These are phyloP conservation scores for Cardiospermum halicacabum DNA, from an alignment of 345 rosid species.

Conservation along the genomic window DNA sequence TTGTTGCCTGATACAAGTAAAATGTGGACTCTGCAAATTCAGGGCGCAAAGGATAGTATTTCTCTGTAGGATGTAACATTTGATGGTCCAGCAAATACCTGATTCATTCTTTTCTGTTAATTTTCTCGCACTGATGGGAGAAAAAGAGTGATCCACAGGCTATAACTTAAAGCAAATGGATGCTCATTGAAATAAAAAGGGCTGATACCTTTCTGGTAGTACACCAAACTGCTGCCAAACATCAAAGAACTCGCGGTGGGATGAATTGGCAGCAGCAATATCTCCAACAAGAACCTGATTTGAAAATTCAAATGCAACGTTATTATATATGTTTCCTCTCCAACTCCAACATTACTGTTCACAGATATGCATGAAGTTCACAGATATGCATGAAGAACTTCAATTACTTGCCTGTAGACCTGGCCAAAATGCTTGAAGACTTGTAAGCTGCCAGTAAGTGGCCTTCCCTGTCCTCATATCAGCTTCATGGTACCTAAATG, in stretches of 20 bases:
- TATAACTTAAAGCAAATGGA: neutral
- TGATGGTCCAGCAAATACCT: slow-evolving; percentile 90
- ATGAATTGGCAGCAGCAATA: slow-evolving; percentile 77
- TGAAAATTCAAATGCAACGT: slow-evolving; percentile 21
- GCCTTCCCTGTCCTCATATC: slow-evolving; percentile 96
- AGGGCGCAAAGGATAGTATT: slow-evolving; percentile 92
- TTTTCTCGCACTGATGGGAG: slow-evolving; percentile 11
- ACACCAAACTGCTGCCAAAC: slow-evolving; percentile 93
- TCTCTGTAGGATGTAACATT: slow-evolving; percentile 87
- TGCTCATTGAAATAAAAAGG: slow-evolving; percentile 1
- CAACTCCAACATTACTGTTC: neutral
- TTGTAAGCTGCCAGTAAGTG: slow-evolving; percentile 98
- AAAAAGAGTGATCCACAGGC: slow-evolving; percentile 8
- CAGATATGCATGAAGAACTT: slow-evolving; percentile 8
- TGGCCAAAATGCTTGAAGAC: slow-evolving; percentile 99
- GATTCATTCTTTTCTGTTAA: slow-evolving; percentile 14
- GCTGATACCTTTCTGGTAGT: slow-evolving; percentile 69
- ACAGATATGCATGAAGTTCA: neutral
- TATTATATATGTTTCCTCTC: slow-evolving; percentile 21
- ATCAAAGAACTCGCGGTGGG: slow-evolving; percentile 81
- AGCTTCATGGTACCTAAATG: slow-evolving; percentile 90
- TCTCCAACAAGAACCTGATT: slow-evolving; percentile 93
- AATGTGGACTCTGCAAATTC: slow-evolving; percentile 96
- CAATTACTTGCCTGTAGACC: slow-evolving; percentile 71
- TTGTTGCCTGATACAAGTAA: slow-evolving; percentile 94